Conservation (phyloP, 805 yeast species). For the Spathaspora gorwiae region DNA sequence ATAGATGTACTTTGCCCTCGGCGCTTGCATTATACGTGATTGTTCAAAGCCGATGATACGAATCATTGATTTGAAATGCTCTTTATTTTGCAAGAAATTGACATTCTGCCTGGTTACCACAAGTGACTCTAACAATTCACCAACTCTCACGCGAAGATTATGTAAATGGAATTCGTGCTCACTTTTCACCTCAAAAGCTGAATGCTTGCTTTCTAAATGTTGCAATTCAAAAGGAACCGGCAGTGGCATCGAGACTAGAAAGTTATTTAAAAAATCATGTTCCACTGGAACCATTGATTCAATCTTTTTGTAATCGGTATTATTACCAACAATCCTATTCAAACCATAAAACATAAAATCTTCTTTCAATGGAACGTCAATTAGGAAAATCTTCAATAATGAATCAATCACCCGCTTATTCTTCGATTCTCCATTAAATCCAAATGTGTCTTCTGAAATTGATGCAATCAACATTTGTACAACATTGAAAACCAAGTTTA, state of each 20-base stretch:
- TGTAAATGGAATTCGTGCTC: constrained; percentile 42
- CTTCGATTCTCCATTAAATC: constrained; percentile 11
- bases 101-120: constrained; percentile 24
- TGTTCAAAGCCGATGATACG: constrained; percentile 48
- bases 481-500: constrained; percentile 46
- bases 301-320: constrained; percentile 37
- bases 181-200: constrained; percentile 1
- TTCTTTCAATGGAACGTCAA: constrained; percentile 36
- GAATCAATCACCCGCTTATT: constrained; percentile 20
- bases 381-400: constrained; percentile 32
- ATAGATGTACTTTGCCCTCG: constrained; percentile 37
- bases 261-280: constrained; percentile 17
- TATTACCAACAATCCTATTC: constrained; percentile 51
- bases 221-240: constrained; percentile 21
- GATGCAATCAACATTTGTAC: constrained; percentile 51
- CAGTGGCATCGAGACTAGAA: constrained; percentile 20
- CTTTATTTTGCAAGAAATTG: constrained; percentile 29
- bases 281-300: constrained; percentile 37
- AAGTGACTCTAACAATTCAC: constrained; percentile 46
- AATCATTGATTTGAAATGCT: constrained; percentile 37
- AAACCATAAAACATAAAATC: constrained; percentile 50
- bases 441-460: constrained; percentile 28
- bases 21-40: constrained; percentile 38
- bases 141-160: constrained; percentile 40
- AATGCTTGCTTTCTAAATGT: constrained; percentile 2